Evolutionary conservation across 257 asterid species (phyloP), one percentile per base, ranked within the genome.

Genomic region (Solanum corneliomulleri): DNA sequence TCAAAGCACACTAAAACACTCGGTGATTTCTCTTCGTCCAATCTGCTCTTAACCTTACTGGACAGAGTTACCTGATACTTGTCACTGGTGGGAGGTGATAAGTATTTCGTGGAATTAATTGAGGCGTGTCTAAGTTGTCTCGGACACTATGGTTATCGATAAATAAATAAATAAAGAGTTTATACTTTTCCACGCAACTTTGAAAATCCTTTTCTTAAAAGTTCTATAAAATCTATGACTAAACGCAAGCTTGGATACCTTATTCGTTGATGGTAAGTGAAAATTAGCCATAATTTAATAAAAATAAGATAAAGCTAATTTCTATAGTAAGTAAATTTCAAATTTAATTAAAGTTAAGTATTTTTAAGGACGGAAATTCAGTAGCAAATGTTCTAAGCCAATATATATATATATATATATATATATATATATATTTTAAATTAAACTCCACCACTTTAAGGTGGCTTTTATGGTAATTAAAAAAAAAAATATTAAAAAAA

Each of bases 91-190:
- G 33, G 9, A n/a, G 33, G 71, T 11, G 33, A 11, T 7, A 64
- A 0, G 31, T 64, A 11, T 64, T 1, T 0, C 1, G 4, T 64
- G 33, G 4, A 64, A 1, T n/a, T n/a, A 5, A 16, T 64, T 2
- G 71, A 64, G 33, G 16, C 11, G 16, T 11, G 4, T 6, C 15
- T 0, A 11, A 62, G 16, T 62, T 62, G 33, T 3, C 1, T 11
- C 18, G 18, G 14, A 5, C 16, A n/a, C 1, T 2, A 3, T 3
- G 6, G 13, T 58, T 58, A 21, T 62, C 1, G 5, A n/a, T 2
- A 60, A 0, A 4, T 11, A 62, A 62, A 62, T 62, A 62, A n/a
- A n/a, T n/a, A 1, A n/a, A 11, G 16, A 62, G 16, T 60, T 10
- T 23, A 60, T 60, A 60, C 27, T 52, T 52, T 7, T 1, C 9